Evolutionary conservation across 495 filamentous ascomycete species (phyloP), one percentile per base, ranked within the genome.

Genomic region (Coniosporium apollinis): DNA sequence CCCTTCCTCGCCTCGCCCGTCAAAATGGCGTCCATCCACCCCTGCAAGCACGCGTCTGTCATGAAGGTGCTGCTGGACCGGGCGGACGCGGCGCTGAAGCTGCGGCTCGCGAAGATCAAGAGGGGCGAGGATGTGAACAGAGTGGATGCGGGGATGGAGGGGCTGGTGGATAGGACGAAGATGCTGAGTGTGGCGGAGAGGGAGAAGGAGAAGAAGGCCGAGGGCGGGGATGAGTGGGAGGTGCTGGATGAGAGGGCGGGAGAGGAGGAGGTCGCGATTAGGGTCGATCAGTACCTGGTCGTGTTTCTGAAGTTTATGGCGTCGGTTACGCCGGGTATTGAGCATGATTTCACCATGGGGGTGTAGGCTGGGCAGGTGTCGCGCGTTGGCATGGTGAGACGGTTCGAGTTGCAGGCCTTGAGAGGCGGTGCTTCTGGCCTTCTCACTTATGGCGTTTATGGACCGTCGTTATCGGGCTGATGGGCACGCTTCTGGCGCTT

Each of bases 301-400:
- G 91, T 97, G 2, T 97, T 97, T 54, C 61, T 97, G 44, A 97
- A 97, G 73, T 96, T 97, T 56, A 91, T 96, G 67, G 85, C 89
- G 9, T 86, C 80, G 41, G 87, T 97, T 18, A 94, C 87, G 16
- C 89, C 89, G 5, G 84, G 84, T 10, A 94, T 97, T 53, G 89
- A 96, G 61, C 82, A 96, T 52, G 89, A 97, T 54, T 94, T 91
- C 55, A 97, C 89, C 1, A 97, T 96, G 86, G 83, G 87, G 2
- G 75, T 97, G 19, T 94, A 55, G 35, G n/a, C n/a, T n/a, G n/a
- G n/a, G n/a, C n/a, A n/a, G n/a, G n/a, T n/a, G n/a, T n/a, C n/a
- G n/a, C n/a, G n/a, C n/a, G n/a, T n/a, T n/a, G n/a, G n/a, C n/a
- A n/a, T n/a, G n/a, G n/a, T n/a, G n/a, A n/a, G n/a, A n/a, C n/a